phyloP scores from a whole-genome alignment of 2,329 filamentous ascomycete genomes.

The Chalaropsis thielavioides region DNA sequence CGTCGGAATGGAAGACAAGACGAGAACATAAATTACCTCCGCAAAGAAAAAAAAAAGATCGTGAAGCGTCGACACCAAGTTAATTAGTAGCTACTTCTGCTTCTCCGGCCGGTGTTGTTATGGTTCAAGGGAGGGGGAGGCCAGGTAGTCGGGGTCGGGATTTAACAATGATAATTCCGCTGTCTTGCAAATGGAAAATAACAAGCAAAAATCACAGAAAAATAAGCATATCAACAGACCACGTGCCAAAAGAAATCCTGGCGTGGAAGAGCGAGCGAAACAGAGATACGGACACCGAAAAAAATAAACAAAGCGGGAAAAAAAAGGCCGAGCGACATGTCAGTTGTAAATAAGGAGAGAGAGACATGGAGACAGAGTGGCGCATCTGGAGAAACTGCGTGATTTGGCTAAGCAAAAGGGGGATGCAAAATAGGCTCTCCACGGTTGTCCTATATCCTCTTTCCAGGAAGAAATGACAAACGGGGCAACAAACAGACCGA shows the following conservation, averaged over 20 bases:
- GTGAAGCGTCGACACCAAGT: not conserved
- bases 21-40: slow-evolving; percentile 11
- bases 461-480: not conserved
- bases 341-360: not conserved
- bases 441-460: not conserved
- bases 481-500: not conserved
- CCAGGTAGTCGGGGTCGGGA: not conserved
- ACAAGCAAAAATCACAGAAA: not conserved
- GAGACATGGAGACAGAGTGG: too few relatives aligned
- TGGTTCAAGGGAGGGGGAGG: not conserved
- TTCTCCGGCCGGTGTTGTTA: not conserved
- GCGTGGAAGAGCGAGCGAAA: slow-evolving; percentile 2
- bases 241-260: not conserved
- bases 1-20: slow-evolving; percentile 15
- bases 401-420: not conserved
- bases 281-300: too few relatives aligned
- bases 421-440: not conserved
- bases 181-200: not conserved
- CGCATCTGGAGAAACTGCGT: not conserved
- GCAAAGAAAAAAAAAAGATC: slow-evolving; percentile 11
- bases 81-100: not conserved
- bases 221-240: not conserved
- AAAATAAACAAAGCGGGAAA: not conserved
- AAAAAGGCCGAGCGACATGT: not conserved
- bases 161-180: not conserved